Conservation (phyloP, 2,329 filamentous ascomycete species). For the Talaromyces sp. region DNA sequence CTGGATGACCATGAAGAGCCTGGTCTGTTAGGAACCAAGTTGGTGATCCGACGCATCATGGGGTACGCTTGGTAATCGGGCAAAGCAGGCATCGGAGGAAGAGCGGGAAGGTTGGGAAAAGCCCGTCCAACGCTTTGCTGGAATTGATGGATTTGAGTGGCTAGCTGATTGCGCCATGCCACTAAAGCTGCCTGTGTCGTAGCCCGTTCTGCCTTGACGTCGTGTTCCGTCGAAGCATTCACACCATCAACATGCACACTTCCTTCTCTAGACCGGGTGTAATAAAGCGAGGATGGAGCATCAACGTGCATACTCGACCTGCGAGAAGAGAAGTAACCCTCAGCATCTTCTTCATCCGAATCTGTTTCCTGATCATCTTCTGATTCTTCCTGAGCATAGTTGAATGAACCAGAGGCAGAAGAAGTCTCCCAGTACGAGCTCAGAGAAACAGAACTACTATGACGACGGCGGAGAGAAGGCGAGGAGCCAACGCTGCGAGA, state of each 20-base stretch:
- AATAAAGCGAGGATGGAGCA: constrained; percentile 17
- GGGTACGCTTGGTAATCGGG: constrained; percentile 70
- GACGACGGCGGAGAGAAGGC: constrained; percentile 50
- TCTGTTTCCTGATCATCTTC: constrained; percentile 25
- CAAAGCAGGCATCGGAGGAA: constrained; percentile 55
- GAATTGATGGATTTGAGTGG: constrained; percentile 68
- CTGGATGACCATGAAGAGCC: constrained; percentile 38
- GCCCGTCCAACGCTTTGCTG: constrained; percentile 65
- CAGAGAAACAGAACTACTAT: constrained; percentile 62
- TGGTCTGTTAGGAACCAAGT: constrained; percentile 64
- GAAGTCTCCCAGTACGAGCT: constrained; percentile 61
- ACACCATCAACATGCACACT: constrained; percentile 14
- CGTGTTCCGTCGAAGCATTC: constrained; percentile 20
- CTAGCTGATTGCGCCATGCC: constrained; percentile 67
- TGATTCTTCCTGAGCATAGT: constrained; percentile 38
- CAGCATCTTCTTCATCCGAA: constrained; percentile 16
- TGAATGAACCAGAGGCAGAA: constrained; percentile 40
- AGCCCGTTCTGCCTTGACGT: constrained; percentile 20
- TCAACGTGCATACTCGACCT: constrained; percentile 33
- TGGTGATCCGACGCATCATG: constrained; percentile 67
- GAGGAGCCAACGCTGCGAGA: constrained; percentile 59
- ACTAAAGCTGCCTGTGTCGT: constrained; percentile 56
- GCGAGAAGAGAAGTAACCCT: constrained; percentile 26
- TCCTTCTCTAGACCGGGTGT: constrained; percentile 13
- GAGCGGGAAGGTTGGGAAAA: constrained; percentile 56